phyloP scores from a whole-genome alignment of 202 grass and related monocot species.

The Setaria italica region DNA sequence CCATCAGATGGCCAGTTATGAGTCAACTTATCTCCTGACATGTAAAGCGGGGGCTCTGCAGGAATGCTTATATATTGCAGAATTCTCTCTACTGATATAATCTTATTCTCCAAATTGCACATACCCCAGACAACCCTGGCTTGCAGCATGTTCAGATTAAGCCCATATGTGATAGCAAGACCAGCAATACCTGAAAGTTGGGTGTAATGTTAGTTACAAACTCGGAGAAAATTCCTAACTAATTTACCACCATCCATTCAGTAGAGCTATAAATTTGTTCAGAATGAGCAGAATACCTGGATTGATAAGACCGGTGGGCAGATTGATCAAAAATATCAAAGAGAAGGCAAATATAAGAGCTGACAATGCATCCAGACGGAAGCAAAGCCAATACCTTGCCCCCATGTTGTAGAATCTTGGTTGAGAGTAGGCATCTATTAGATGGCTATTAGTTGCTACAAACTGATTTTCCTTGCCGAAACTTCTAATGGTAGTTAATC shows the following conservation, averaged over 20 bases:
- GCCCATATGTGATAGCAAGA: slow-evolving; percentile 81
- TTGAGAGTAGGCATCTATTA: slow-evolving; percentile 62
- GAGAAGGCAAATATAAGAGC: slow-evolving; percentile 59
- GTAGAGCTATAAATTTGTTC: slow-evolving; percentile 6
- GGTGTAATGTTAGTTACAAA: slow-evolving; percentile 11
- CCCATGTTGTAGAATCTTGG: slow-evolving; percentile 58
- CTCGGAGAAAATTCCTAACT: background rate
- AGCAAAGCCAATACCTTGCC: slow-evolving; percentile 62
- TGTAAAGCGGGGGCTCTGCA: slow-evolving; percentile 65
- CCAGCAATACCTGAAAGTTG: slow-evolving; percentile 67
- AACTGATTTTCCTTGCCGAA: slow-evolving; percentile 69
- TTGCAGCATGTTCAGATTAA: slow-evolving; percentile 75
- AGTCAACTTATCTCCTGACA: slow-evolving; percentile 31
- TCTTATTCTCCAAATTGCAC: slow-evolving; percentile 71
- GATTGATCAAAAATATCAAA: slow-evolving; percentile 58
- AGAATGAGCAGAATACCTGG: slow-evolving; percentile 49
- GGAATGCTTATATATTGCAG: slow-evolving; percentile 72
- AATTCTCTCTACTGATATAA: slow-evolving; percentile 81
- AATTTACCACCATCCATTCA: background rate
- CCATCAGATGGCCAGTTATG: slow-evolving; percentile 68
- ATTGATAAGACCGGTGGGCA: slow-evolving; percentile 56
- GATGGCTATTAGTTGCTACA: slow-evolving; percentile 7
- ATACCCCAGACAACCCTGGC: slow-evolving; percentile 40
- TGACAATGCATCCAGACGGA: slow-evolving; percentile 65
- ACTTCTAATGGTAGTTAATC: slow-evolving; percentile 65